phyloP scores from a whole-genome alignment of 2,329 filamentous ascomycete genomes.

The Beauveria medogensis region DNA sequence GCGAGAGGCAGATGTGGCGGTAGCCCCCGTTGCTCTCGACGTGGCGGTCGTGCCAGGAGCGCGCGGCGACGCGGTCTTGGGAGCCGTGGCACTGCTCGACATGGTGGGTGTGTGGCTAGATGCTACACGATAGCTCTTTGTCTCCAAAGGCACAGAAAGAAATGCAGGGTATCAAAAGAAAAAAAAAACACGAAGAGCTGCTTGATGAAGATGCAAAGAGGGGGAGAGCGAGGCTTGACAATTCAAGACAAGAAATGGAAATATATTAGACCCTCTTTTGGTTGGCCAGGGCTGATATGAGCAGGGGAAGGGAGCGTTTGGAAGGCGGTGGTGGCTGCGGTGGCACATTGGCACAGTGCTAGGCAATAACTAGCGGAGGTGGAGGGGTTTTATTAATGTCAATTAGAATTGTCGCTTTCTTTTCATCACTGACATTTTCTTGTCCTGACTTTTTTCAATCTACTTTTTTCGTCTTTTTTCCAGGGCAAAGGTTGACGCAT shows the following conservation, averaged over 20 bases:
- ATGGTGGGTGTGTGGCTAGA: conserved; percentile 4
- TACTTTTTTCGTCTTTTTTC: too few relatives aligned
- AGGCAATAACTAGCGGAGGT: neutral
- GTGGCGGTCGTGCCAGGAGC: conserved; percentile 23
- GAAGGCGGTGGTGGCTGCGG: neutral
- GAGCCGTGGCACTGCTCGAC: conserved; percentile 4
- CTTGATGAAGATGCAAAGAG: conserved; percentile 8
- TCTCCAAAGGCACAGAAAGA: neutral
- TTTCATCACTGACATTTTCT: neutral
- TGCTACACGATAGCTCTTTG: neutral
- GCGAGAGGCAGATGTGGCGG: conserved; percentile 21
- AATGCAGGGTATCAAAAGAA: conserved; percentile 7
- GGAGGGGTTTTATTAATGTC: neutral
- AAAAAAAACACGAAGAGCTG: neutral
- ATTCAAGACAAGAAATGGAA: neutral
- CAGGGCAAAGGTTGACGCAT: too few relatives aligned
- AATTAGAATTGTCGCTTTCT: too few relatives aligned
- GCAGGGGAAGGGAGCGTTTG: neutral
- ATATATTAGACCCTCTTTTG: conserved; percentile 6
- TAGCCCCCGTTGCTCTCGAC: conserved; percentile 6
- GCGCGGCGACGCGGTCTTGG: conserved; percentile 29
- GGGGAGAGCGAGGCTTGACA: conserved; percentile 3
- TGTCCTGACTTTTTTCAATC: neutral
- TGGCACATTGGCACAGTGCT: neutral
- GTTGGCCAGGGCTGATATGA: neutral